These are phyloP conservation scores for Tetrahymena thermophila DNA, from an alignment of 73 alveolate genomes.

Conservation along the genomic window DNA sequence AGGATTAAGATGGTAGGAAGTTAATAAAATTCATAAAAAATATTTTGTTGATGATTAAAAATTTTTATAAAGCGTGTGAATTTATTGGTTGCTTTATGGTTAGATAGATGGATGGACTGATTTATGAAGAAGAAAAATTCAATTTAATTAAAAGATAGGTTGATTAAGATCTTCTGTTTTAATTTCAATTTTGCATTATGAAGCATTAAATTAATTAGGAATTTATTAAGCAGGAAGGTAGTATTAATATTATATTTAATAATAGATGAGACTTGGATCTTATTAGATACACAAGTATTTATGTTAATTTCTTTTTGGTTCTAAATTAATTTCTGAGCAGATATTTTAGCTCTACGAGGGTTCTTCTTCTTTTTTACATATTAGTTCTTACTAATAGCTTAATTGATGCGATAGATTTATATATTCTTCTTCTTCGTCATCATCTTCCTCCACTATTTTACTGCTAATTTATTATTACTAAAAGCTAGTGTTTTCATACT, in stretches of 20 bases:
- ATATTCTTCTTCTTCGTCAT: not conserved
- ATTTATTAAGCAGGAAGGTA: not conserved
- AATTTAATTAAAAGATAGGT: not conserved
- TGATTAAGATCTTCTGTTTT: not conserved
- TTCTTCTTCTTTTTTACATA: not conserved
- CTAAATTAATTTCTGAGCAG: not conserved
- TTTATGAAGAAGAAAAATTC: not conserved
- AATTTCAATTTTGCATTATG: too few species aligned
- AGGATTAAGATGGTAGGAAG: too few species aligned
- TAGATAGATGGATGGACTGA: too few species aligned
- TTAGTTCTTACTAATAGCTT: not conserved
- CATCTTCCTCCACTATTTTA: not conserved
- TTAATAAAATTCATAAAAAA: too few species aligned
- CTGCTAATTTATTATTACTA: not conserved
- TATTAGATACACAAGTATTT: too few species aligned
- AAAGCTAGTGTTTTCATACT: too few species aligned
- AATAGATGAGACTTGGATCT: not conserved
- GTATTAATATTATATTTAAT: not conserved
- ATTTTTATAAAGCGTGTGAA: too few species aligned
- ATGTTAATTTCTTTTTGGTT: too few species aligned
- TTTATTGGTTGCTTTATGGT: too few species aligned
- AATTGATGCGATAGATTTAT: not conserved
- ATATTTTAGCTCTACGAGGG: not conserved
- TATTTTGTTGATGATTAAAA: too few species aligned
- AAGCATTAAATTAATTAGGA: too few species aligned